Percentiles rank a stretch among this genome's conserved stretches.
These are phyloP conservation scores for Leccinum aurantiacum DNA, from an alignment of 768 basidiomycete species.

Conservation along the genomic window DNA sequence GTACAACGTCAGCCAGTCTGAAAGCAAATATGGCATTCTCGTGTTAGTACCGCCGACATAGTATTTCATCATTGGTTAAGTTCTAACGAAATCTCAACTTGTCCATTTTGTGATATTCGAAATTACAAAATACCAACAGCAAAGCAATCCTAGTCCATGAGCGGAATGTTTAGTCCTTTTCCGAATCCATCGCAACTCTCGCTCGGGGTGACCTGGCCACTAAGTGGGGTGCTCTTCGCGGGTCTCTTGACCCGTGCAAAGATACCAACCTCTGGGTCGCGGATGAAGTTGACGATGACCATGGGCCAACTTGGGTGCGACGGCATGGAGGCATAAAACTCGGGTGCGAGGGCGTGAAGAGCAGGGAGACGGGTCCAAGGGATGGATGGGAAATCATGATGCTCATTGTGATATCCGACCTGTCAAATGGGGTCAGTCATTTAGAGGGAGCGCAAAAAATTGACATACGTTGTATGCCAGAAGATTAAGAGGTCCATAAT, in stretches of 20 bases:
- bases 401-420: slow-evolving; percentile 99
- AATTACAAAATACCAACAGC: slow-evolving; percentile 21
- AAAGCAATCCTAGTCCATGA: slow-evolving; percentile 8
- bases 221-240: slow-evolving; percentile 35
- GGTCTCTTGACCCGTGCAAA: slow-evolving; percentile 84
- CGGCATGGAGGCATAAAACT: slow-evolving; percentile 88
- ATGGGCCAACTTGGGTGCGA: slow-evolving; percentile 93
- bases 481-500: slow-evolving; percentile 89
- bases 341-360: slow-evolving; percentile 79
- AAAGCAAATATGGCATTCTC: slow-evolving; percentile 15
- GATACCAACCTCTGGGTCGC: slow-evolving; percentile 84
- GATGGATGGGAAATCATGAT: slow-evolving; percentile 97
- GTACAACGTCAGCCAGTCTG: slow-evolving; percentile 5
- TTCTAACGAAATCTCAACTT: neutral
- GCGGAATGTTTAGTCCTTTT: slow-evolving; percentile 17
- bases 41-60: slow-evolving; percentile 5
- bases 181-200: slow-evolving; percentile 7
- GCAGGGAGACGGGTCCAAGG: slow-evolving; percentile 92
- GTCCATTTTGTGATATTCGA: slow-evolving; percentile 7
- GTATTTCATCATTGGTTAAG: neutral
- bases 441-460: neutral
- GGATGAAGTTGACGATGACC: slow-evolving; percentile 92
- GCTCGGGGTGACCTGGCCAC: slow-evolving; percentile 19
- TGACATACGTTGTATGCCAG: slow-evolving; percentile 89
- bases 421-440: slow-evolving; percentile 28